Evolutionary conservation across 257 asterid species (phyloP), one percentile per base, ranked within the genome.

Genomic region (Paraleonurus japonicus): DNA sequence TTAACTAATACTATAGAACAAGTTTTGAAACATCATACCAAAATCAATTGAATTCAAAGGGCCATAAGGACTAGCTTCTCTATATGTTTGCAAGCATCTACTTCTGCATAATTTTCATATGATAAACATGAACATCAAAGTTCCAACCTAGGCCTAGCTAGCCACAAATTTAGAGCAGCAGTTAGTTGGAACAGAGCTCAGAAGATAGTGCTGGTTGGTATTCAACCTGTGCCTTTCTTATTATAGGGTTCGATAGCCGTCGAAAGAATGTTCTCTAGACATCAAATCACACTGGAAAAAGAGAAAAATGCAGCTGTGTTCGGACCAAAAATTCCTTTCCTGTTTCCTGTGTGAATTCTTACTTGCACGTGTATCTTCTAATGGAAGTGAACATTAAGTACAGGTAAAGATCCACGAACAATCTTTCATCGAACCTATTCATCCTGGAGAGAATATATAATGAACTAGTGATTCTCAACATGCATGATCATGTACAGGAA

Each of bases 31-130:
- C 45, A 59, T 2, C 22, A 59, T n/a, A 47, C 54, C 54, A 47
- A n/a, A 4, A 47, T 1, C 54, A 47, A n/a, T 47, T 47, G 22
- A 5, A 47, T 1, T 47, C 22, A n/a, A 57, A 26, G 11, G 28
- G 61, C 61, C 28, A 54, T 7, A 22, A 12, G 43, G 66, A 19
- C 24, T 61, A 33, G 47, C 26, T 30, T 60, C 20, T 61, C 66
- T 61, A 16, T n/a, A 60, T 61, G 66, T 16, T n/a, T 61, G 66
- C 47, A 61, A 61, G 47, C n/a, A 61, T 61, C 45, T 30, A 33
- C 64, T 5, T 30, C 6, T 61, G 48, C 19, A 37, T 20, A 61
- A 16, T 9, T 20, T 39, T 30, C 45, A 59, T 55, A 55, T 24
- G 50, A 12, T 13, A 43, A 12, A n/a, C 3, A 47, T 47, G 54